Evolutionary conservation across 2,329 filamentous ascomycete species (phyloP).

Genomic region (Cercospora brassicicola): DNA sequence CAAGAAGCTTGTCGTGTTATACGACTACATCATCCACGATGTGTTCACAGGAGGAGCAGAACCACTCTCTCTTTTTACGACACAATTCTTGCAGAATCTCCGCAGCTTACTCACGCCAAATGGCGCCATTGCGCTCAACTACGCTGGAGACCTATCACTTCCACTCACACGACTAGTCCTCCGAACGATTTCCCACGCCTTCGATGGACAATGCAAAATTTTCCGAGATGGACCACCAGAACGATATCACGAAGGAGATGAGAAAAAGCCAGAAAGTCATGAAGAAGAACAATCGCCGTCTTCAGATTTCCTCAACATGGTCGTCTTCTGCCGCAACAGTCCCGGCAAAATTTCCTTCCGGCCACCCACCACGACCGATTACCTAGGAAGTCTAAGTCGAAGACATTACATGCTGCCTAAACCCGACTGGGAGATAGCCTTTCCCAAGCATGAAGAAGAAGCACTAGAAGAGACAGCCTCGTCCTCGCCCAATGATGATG

Average conservation of each 20-base stretch:
- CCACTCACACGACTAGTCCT: constrained; percentile 76
- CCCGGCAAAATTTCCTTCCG: constrained; percentile 32
- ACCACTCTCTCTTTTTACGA: constrained; percentile 81
- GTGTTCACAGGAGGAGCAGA: constrained; percentile 97
- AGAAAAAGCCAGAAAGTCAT: no score
- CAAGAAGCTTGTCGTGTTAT: no score
- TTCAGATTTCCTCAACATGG: constrained; percentile 84
- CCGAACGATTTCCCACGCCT: constrained; percentile 77
- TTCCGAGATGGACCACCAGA: constrained; percentile 72
- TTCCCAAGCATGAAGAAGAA: constrained; percentile 16
- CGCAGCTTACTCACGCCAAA: constrained; percentile 65
- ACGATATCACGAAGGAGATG: no score
- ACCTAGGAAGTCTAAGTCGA: constrained; percentile 67
- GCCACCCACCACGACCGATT: constrained; percentile 4
- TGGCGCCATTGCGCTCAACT: constrained; percentile 92
- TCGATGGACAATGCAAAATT: constrained; percentile 78
- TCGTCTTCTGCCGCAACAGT: constrained; percentile 84
- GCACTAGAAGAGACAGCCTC: constrained; percentile 2
- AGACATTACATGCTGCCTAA: constrained; percentile 69
- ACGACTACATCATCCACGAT: constrained; percentile 94
- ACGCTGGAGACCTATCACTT: constrained; percentile 81
- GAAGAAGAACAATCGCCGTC: background rate
- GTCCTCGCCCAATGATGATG: constrained; percentile 15
- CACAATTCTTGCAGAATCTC: constrained; percentile 75
- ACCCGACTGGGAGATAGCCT: constrained; percentile 62